Evolutionary conservation across 768 basidiomycete genomes (phyloP).

Genomic region (Strobilomyces confusus): DNA sequence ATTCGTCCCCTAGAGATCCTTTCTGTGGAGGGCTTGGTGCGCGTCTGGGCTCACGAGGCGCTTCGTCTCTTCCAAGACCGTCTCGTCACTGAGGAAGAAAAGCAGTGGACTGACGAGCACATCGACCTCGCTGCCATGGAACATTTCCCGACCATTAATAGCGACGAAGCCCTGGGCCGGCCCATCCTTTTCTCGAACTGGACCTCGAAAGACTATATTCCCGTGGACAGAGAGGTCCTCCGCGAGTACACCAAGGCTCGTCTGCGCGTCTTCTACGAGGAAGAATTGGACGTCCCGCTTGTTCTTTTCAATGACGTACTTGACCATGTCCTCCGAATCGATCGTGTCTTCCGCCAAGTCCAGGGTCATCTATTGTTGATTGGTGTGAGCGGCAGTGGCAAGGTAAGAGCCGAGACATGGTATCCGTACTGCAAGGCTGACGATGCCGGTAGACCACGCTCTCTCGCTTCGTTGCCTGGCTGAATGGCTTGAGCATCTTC

Average conservation of each 20-base stretch:
- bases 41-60: constrained; percentile 98
- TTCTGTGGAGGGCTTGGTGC: constrained; percentile 90
- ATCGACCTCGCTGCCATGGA: constrained; percentile 80
- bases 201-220: constrained; percentile 96
- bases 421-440: constrained; percentile 10
- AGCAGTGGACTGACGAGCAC: constrained; percentile 90
- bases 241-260: constrained; percentile 97
- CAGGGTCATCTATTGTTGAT: constrained; percentile 96
- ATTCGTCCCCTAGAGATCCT: constrained; percentile 92
- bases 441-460: constrained; percentile 72
- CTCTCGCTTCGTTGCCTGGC: constrained; percentile 99
- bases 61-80: constrained; percentile 97
- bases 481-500: constrained; percentile 98
- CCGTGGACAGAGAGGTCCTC: constrained; percentile 89
- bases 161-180: constrained; percentile 77
- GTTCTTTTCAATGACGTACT: constrained; percentile 98
- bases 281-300: constrained; percentile 95
- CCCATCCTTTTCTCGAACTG: constrained; percentile 99
- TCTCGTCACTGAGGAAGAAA: constrained; percentile 89
- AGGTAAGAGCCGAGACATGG: constrained; percentile 50
- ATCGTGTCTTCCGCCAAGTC: constrained; percentile 97
- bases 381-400: constrained; percentile 97
- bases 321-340: constrained; percentile 96
- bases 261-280: constrained; percentile 97
- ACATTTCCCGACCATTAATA: constrained; percentile 92